A percentile compares a stretch with the other conserved stretches of the same genome.
phyloP scores from a whole-genome alignment of 2,329 filamentous ascomycete species.

The Rhynchosporium graminicola region DNA sequence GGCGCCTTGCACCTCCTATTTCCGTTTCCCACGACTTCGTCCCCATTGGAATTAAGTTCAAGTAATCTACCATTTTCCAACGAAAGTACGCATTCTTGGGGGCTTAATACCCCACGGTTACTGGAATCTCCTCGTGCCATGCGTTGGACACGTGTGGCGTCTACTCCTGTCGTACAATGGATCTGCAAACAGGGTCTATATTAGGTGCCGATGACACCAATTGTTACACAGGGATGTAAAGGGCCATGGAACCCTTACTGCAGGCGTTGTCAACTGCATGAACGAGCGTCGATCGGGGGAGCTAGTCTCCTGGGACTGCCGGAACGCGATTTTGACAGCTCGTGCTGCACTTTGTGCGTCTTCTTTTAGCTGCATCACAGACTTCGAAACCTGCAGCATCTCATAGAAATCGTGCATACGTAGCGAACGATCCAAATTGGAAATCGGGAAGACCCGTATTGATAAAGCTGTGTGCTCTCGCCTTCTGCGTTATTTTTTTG shows the following conservation, averaged over 20 bases:
- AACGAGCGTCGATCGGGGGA: not conserved
- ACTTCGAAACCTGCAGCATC: not conserved
- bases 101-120: too few species aligned
- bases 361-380: slow-evolving; percentile 9
- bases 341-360: not conserved
- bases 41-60: too few species aligned
- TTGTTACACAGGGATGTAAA: not conserved
- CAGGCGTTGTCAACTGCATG: not conserved
- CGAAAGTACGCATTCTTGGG: too few species aligned
- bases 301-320: too few species aligned
- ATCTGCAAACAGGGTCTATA: not conserved
- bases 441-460: not conserved
- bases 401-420: not conserved
- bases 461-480: not conserved
- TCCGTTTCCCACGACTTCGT: too few species aligned
- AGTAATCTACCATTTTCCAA: too few species aligned
- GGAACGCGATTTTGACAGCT: not conserved
- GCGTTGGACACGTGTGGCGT: not conserved
- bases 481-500: not conserved
- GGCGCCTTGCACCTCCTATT: too few species aligned
- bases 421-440: not conserved
- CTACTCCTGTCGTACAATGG: not conserved
- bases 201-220: not conserved
- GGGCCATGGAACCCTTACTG: slow-evolving; percentile 11
- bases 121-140: too few species aligned